Conservation (phyloP, 208 protist genomes). For the Wallacemonas sp. region DNA sequence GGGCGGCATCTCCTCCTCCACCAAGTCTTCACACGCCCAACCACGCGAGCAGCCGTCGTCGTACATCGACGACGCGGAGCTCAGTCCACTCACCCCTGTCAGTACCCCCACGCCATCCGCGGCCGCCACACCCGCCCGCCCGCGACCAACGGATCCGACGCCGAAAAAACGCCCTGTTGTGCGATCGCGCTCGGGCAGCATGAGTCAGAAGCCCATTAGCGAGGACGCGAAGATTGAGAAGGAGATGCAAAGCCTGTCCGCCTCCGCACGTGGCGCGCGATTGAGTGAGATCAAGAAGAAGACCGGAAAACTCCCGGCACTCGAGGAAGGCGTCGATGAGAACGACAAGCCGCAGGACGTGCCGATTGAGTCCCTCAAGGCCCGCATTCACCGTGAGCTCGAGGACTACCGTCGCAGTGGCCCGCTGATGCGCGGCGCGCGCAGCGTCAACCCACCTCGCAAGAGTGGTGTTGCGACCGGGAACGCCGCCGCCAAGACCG, state of each 20-base stretch:
- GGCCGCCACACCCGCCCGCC: background rate
- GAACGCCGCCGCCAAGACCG: background rate
- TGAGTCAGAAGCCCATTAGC: background rate
- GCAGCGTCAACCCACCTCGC: background rate
- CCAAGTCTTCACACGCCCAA: conserved; percentile 4
- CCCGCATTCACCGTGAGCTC: conserved; percentile 65
- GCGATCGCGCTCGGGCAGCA: background rate
- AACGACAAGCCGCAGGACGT: conserved; percentile 43
- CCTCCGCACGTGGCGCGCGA: conserved; percentile 24
- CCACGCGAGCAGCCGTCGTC: background rate
- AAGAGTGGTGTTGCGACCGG: background rate
- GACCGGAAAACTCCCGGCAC: conserved; percentile 23
- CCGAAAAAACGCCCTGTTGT: background rate
- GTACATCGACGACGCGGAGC: background rate
- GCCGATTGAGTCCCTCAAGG: conserved; percentile 45
- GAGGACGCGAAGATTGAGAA: conserved; percentile 17
- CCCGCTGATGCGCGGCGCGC: conserved; percentile 31
- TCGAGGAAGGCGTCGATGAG: conserved; percentile 50
- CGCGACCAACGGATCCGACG: background rate
- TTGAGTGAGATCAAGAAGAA: conserved; percentile 25
- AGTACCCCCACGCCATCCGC: conserved; percentile 1
- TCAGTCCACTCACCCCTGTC: conserved; percentile 11
- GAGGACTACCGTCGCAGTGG: conserved; percentile 62
- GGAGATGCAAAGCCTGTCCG: conserved; percentile 18
- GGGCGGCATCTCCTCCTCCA: conserved; percentile 7